Evolutionary conservation across 495 filamentous ascomycete genomes (phyloP).

Genomic region (Massariosphaeria phaeospora): DNA sequence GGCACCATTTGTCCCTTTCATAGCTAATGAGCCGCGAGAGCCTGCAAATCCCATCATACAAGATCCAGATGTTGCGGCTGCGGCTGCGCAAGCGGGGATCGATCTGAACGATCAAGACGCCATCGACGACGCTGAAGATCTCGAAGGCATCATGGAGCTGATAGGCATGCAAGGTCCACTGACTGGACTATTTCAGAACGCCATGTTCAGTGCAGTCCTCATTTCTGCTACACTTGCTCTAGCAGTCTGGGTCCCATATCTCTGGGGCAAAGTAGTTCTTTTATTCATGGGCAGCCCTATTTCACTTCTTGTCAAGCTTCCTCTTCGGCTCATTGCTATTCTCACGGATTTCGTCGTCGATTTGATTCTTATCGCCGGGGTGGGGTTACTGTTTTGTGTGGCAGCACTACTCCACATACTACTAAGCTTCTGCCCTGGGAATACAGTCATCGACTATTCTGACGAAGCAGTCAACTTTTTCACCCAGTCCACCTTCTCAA

Average conservation of each 20-base stretch:
- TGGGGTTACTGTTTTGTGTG: slow-evolving; percentile 52
- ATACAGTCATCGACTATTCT: slow-evolving; percentile 14
- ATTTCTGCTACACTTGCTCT: slow-evolving; percentile 78
- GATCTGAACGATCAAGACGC: slow-evolving; percentile 53
- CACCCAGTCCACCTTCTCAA: slow-evolving; percentile 17
- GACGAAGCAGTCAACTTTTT: slow-evolving; percentile 17
- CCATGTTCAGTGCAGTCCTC: slow-evolving; percentile 84
- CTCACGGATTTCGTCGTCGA: slow-evolving; percentile 68
- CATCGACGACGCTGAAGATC: slow-evolving; percentile 82
- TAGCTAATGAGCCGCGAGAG: slow-evolving; percentile 17
- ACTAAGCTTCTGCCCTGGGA: slow-evolving; percentile 40
- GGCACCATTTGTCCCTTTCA: slow-evolving; percentile 58
- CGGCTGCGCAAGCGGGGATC: slow-evolving; percentile 47
- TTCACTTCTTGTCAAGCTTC: slow-evolving; percentile 60
- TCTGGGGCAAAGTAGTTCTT: slow-evolving; percentile 77
- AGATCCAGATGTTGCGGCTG: slow-evolving; percentile 43
- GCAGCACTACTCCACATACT: slow-evolving; percentile 46
- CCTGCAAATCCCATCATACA: slow-evolving; percentile 17
- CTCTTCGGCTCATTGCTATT: slow-evolving; percentile 63
- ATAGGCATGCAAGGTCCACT: slow-evolving; percentile 95
- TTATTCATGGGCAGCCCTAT: slow-evolving; percentile 75
- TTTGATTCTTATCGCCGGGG: slow-evolving; percentile 52
- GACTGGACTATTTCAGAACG: slow-evolving; percentile 85
- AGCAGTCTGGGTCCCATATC: slow-evolving; percentile 87
- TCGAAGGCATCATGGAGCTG: slow-evolving; percentile 95